phyloP scores from a whole-genome alignment of 2,329 filamentous ascomycete genomes.

The Aspergillus luchuensis region DNA sequence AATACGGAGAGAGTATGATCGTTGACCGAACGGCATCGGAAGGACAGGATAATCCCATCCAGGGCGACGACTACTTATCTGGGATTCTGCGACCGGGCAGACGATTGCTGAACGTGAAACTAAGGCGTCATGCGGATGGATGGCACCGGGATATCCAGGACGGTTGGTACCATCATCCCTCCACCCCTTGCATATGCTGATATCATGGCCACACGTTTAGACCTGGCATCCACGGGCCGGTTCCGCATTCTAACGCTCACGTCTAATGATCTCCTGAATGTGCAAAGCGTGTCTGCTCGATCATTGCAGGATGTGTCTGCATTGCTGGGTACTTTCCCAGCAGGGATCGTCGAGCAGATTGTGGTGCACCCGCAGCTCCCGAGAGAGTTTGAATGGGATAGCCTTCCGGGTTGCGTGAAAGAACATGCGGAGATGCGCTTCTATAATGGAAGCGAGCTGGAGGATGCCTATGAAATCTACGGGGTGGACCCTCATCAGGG shows the following conservation, averaged over 20 bases:
- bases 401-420: constrained; percentile 31
- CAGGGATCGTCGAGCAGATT: constrained; percentile 32
- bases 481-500: constrained; percentile 32
- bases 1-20: constrained; percentile 33
- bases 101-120: constrained; percentile 33
- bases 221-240: constrained; percentile 37
- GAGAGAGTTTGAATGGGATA: constrained; percentile 32
- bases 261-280: constrained; percentile 33
- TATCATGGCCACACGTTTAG: constrained; percentile 16
- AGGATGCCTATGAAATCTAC: constrained; percentile 37
- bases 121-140: constrained; percentile 39
- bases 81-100: constrained; percentile 37
- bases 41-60: constrained; percentile 17
- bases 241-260: constrained; percentile 37
- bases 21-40: constrained; percentile 21
- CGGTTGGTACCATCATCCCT: constrained; percentile 21
- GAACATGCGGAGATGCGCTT: constrained; percentile 35
- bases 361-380: constrained; percentile 31
- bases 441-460: constrained; percentile 31
- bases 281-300: constrained; percentile 25
- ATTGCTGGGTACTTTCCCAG: constrained; percentile 25
- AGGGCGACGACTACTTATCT: constrained; percentile 31
- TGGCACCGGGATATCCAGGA: constrained; percentile 37
- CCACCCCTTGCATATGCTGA: not conserved
- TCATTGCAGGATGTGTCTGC: constrained; percentile 21